Conservation (phyloP, 2,329 filamentous ascomycete genomes). For the Paradendryphiella salina region DNA sequence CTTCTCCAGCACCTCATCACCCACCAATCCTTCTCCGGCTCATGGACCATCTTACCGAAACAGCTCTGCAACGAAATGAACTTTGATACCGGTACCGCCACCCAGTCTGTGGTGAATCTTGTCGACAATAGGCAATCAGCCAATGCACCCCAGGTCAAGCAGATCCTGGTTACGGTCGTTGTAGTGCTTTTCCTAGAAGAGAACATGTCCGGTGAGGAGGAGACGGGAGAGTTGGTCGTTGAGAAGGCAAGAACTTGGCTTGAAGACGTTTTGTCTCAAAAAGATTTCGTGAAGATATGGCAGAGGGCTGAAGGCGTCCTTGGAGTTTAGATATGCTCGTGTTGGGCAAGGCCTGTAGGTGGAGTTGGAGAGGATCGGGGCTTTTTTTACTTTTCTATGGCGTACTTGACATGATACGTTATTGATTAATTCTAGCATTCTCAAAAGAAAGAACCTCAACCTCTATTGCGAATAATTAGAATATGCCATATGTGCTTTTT, state of each 20-base stretch:
- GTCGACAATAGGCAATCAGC: neutral
- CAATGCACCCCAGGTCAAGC: neutral
- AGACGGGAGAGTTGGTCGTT: conserved; percentile 8
- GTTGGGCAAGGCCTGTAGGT: no score
- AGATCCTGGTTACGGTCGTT: neutral
- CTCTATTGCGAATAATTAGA: no score
- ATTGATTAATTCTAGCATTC: no score
- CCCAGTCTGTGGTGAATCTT: neutral
- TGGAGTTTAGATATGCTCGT: neutral
- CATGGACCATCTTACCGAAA: neutral
- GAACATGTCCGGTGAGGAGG: conserved; percentile 4
- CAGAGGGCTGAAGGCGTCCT: neutral
- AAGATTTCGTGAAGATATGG: neutral
- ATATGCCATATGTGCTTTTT: no score
- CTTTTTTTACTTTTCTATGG: neutral
- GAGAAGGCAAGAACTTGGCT: conserved; percentile 9
- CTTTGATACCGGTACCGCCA: neutral
- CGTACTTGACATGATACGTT: neutral
- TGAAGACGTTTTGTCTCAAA: neutral
- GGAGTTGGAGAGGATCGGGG: neutral
- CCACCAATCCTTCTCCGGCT: conserved; percentile 2
- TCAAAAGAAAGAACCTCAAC: no score
- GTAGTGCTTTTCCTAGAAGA: neutral
- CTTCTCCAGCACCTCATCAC: conserved; percentile 6
- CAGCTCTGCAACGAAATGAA: neutral